These are phyloP conservation scores for Psidium guajava DNA, from an alignment of 345 rosid genomes.

Conservation along the genomic window DNA sequence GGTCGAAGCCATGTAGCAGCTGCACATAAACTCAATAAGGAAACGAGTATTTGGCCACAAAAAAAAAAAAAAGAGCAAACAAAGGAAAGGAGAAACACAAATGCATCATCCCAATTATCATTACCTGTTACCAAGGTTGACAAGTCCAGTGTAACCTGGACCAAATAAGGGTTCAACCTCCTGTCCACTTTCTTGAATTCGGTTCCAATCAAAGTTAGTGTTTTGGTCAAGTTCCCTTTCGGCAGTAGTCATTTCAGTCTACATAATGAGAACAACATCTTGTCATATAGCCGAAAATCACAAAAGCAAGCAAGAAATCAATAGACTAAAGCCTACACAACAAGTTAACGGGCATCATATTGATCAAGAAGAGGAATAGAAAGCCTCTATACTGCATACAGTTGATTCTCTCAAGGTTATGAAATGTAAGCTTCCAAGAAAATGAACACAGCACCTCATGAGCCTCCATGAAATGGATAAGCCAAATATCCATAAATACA, in stretches of 20 bases:
- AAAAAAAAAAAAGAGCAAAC: background rate
- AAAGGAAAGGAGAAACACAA: background rate
- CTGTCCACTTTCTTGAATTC: slow-evolving; percentile 97
- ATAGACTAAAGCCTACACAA: background rate
- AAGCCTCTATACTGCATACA: background rate
- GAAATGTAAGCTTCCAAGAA: background rate
- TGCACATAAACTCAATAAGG: slow-evolving; percentile 23
- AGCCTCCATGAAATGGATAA: background rate
- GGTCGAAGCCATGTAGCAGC: slow-evolving; percentile 99
- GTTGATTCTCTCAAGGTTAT: background rate
- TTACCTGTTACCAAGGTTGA: slow-evolving; percentile 97
- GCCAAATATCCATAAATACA: background rate
- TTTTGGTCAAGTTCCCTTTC: slow-evolving; percentile 99
- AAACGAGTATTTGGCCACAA: slow-evolving; percentile 2
- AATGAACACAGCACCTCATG: background rate
- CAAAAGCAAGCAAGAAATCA: background rate
- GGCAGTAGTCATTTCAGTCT: slow-evolving; percentile 99
- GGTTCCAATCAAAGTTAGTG: slow-evolving; percentile 94
- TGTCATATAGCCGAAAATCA: background rate
- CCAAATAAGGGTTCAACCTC: slow-evolving; percentile 77
- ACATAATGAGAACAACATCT: background rate
- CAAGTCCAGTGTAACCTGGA: slow-evolving; percentile 95
- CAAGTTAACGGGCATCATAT: background rate
- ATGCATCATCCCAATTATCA: background rate
- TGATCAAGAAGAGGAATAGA: background rate